Conservation (phyloP, 2,329 filamentous ascomycete genomes). For the Colletotrichum musicola region DNA sequence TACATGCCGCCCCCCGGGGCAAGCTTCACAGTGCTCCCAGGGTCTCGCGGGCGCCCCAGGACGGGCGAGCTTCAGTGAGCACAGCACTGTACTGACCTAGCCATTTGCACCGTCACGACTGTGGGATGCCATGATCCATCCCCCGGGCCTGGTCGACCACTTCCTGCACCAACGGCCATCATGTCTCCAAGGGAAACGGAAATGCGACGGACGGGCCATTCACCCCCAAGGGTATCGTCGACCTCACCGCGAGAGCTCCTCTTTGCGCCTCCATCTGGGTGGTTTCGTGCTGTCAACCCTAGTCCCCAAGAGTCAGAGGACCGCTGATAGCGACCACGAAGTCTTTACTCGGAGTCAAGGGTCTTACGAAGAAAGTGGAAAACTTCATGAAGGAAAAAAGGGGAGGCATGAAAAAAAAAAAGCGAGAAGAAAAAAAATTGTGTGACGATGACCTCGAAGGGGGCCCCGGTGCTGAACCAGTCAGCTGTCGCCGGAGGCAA, state of each 20-base stretch:
- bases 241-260: constrained; percentile 33
- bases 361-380: neutral
- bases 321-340: constrained; percentile 26
- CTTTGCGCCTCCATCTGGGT: constrained; percentile 36
- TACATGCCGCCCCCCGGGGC: constrained; percentile 7
- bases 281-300: constrained; percentile 39
- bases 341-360: constrained; percentile 2
- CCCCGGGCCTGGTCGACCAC: constrained; percentile 13
- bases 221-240: constrained; percentile 36
- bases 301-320: constrained; percentile 32
- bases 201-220: constrained; percentile 36
- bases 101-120: constrained; percentile 8
- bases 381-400: neutral
- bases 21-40: constrained; percentile 28
- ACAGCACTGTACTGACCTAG: constrained; percentile 11
- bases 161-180: constrained; percentile 31
- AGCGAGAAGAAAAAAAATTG: constrained; percentile 2
- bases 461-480: constrained; percentile 5
- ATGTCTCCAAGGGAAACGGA: constrained; percentile 29
- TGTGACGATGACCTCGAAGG: constrained; percentile 34
- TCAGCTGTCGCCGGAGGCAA: constrained; percentile 28
- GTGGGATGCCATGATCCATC: neutral
- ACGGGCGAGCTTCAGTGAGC: no score
- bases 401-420: neutral
- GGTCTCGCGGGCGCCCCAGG: constrained; percentile 8